These are phyloP conservation scores for Theileria annulata DNA, from an alignment of 169 alveolate genomes.

Conservation along the genomic window DNA sequence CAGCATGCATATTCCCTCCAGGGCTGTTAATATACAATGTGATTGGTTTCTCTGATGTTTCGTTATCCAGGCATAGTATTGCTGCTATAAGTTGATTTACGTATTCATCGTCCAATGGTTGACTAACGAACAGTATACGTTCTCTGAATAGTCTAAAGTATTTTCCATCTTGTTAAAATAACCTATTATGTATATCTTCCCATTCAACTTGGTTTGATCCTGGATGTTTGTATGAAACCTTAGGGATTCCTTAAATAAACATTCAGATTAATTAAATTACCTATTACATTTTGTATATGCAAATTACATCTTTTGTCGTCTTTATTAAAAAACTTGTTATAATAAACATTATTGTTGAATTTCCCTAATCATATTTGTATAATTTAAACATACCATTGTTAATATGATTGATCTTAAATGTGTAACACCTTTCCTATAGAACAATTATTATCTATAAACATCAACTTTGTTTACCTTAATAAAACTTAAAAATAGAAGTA, in stretches of 20 bases:
- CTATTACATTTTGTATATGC: slow-evolving; percentile 19
- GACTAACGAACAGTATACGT: slow-evolving; percentile 64
- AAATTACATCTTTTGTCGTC: neutral
- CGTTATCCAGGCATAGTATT: slow-evolving; percentile 63
- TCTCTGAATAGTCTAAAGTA: slow-evolving; percentile 48
- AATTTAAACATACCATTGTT: neutral
- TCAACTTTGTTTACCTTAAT: neutral
- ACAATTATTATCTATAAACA: neutral
- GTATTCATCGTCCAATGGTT: slow-evolving; percentile 57
- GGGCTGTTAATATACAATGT: slow-evolving; percentile 66
- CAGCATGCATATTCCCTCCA: slow-evolving; percentile 70
- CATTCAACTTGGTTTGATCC: slow-evolving; percentile 59
- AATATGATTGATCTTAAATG: slow-evolving; percentile 3
- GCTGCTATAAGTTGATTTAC: slow-evolving; percentile 52
- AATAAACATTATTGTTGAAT: neutral
- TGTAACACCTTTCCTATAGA: neutral
- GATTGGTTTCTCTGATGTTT: slow-evolving; percentile 55
- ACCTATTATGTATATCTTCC: slow-evolving; percentile 61
- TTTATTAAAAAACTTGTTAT: neutral
- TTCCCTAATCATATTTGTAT: neutral
- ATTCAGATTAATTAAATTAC: neutral
- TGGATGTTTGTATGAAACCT: slow-evolving; percentile 57
- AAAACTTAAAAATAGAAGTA: slow-evolving; percentile 1
- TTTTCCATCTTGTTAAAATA: neutral
- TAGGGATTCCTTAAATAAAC: slow-evolving; percentile 45